Percentiles rank a stretch among this genome's conserved stretches.
Evolutionary conservation across 2,329 filamentous ascomycete genomes (phyloP).

Genomic region (Sphaerulina musiva): DNA sequence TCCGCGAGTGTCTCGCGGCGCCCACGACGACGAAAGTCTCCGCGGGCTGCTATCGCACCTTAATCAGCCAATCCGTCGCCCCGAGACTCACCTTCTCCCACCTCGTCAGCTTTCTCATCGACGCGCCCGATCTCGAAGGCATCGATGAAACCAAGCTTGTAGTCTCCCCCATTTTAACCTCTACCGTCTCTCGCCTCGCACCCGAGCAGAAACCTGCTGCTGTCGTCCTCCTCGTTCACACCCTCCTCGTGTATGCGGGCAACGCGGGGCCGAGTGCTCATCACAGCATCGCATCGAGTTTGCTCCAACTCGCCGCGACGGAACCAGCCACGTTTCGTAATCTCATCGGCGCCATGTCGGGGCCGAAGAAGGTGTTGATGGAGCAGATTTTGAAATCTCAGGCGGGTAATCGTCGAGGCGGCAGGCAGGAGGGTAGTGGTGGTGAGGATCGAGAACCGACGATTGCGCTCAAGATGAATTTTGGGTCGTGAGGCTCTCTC

Average conservation of each 20-base stretch:
- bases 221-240: constrained; percentile 69
- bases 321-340: constrained; percentile 68
- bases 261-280: constrained; percentile 49
- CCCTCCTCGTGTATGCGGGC: constrained; percentile 67
- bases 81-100: constrained; percentile 60
- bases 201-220: constrained; percentile 41
- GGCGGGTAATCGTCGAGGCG: constrained; percentile 40
- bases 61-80: constrained; percentile 70
- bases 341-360: constrained; percentile 64
- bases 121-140: constrained; percentile 60
- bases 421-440: constrained; percentile 38
- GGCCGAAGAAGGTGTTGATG: constrained; percentile 66
- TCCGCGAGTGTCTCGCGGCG: constrained; percentile 76
- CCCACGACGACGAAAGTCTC: constrained; percentile 83
- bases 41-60: constrained; percentile 78
- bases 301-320: constrained; percentile 73
- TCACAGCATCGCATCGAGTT: constrained; percentile 64
- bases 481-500: constrained; percentile 36
- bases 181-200: constrained; percentile 53
- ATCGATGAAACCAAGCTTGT: constrained; percentile 67
- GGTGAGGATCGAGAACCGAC: constrained; percentile 56
- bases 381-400: constrained; percentile 53
- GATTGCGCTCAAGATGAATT: constrained; percentile 94
- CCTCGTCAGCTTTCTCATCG: constrained; percentile 66
- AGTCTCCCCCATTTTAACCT: constrained; percentile 66